Conservation (phyloP, 345 rosid genomes). For the Dipteronia sinensis region DNA sequence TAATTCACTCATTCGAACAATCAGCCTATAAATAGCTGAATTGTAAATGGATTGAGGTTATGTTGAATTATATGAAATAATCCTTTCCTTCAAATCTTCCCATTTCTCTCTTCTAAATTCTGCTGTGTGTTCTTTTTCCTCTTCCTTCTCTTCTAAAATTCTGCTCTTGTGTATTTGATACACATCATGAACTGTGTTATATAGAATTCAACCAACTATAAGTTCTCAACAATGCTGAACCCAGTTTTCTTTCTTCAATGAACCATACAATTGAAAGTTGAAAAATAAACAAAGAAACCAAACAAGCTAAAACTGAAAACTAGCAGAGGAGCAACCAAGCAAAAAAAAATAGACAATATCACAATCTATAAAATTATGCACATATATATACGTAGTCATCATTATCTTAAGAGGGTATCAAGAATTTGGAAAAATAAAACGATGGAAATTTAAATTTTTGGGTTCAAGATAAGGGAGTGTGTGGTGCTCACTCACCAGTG, state of each 20-base stretch:
- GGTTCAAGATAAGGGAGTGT: background rate
- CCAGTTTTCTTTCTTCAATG: background rate
- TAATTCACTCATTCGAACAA: no score
- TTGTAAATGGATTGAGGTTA: no score
- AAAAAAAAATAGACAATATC: background rate
- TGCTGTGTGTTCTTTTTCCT: no score
- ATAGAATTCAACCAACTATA: background rate
- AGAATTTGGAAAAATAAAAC: background rate
- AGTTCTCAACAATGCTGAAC: background rate
- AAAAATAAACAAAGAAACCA: background rate
- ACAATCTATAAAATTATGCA: background rate
- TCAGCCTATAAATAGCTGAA: no score
- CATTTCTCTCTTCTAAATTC: no score
- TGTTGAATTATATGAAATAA: no score
- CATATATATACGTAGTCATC: no score
- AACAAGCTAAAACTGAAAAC: background rate
- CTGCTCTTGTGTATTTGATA: no score
- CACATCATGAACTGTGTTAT: no score
- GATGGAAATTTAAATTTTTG: background rate
- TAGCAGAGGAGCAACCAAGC: background rate
- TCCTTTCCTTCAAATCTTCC: no score
- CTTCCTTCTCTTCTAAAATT: no score
- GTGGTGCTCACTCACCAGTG: constrained; percentile 26
- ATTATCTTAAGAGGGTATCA: background rate
- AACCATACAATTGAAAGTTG: background rate